These are phyloP conservation scores for Talaromyces liani DNA, from an alignment of 495 filamentous ascomycete species.

Conservation along the genomic window DNA sequence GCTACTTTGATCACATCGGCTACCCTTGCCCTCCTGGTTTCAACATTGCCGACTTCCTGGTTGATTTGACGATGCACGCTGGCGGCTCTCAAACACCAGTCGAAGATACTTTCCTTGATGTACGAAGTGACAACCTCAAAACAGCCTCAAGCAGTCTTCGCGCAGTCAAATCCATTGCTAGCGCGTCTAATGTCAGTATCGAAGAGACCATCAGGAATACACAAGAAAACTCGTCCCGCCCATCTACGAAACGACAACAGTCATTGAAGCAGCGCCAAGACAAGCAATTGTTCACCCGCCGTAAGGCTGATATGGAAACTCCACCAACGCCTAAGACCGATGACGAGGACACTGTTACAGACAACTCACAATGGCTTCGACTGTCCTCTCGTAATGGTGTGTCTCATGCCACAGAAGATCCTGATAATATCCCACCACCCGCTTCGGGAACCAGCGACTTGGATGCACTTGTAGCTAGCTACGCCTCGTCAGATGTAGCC, in stretches of 20 bases:
- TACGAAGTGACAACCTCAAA: conserved; percentile 40
- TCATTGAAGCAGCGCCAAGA: conserved; percentile 81
- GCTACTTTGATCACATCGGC: conserved; percentile 85
- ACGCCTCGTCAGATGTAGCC: conserved; percentile 71
- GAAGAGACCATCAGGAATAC: conserved; percentile 51
- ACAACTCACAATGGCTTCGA: conserved; percentile 58
- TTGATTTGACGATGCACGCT: conserved; percentile 96
- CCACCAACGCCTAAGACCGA: conserved; percentile 55
- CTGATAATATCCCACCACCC: conserved; percentile 68
- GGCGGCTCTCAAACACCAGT: conserved; percentile 47
- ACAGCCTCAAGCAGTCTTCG: conserved; percentile 80
- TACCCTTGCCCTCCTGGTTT: conserved; percentile 93
- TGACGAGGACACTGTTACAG: conserved; percentile 61
- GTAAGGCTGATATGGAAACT: conserved; percentile 51
- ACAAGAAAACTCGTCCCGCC: conserved; percentile 51
- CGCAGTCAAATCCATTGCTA: conserved; percentile 87
- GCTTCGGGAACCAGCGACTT: conserved; percentile 62
- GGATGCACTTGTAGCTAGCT: conserved; percentile 70
- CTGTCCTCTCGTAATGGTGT: conserved; percentile 62
- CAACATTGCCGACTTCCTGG: conserved; percentile 96
- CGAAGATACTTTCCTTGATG: conserved; percentile 47
- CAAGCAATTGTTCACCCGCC: conserved; percentile 80
- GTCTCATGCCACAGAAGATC: conserved; percentile 60
- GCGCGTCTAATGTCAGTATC: conserved; percentile 59
- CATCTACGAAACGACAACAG: conserved; percentile 57